These are phyloP conservation scores for Colletotrichum truncatum DNA, from an alignment of 2,329 filamentous ascomycete species.

Conservation along the genomic window DNA sequence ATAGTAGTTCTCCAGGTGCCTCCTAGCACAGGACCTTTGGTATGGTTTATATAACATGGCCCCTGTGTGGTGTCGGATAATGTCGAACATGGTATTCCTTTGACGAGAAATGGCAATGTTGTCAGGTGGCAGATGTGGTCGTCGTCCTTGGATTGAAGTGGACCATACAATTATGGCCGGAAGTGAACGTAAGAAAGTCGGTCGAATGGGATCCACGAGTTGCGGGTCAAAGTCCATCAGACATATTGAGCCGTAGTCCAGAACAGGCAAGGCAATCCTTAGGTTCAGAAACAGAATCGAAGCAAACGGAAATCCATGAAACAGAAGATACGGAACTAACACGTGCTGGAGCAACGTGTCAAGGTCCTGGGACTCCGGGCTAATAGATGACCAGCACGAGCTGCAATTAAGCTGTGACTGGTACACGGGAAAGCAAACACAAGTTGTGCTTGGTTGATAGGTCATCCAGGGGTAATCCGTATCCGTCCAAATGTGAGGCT, in stretches of 20 bases:
- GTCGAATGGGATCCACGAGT: not conserved
- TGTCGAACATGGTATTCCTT: not conserved
- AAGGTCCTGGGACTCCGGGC: not conserved
- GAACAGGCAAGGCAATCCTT: not conserved
- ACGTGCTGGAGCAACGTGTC: not conserved
- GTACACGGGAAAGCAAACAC: not conserved
- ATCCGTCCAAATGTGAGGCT: slow-evolving; percentile 19
- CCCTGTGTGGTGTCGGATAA: no score
- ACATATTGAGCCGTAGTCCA: not conserved
- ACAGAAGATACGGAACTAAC: slow-evolving; percentile 13
- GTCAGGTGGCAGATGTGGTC: not conserved
- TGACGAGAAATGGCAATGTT: not conserved
- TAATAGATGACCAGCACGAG: not conserved
- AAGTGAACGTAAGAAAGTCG: not conserved
- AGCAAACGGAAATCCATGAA: slow-evolving; percentile 23
- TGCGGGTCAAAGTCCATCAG: not conserved
- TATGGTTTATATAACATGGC: no score
- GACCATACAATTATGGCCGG: not conserved
- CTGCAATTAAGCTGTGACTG: slow-evolving; percentile 7
- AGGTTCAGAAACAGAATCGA: slow-evolving; percentile 2
- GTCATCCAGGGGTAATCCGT: not conserved
- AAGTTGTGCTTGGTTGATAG: not conserved
- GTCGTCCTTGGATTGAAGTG: not conserved
- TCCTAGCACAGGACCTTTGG: not conserved
- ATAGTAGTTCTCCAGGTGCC: not conserved